Evolutionary conservation across 2,329 filamentous ascomycete species (phyloP).

Genomic region (Paradendryphiella salina): DNA sequence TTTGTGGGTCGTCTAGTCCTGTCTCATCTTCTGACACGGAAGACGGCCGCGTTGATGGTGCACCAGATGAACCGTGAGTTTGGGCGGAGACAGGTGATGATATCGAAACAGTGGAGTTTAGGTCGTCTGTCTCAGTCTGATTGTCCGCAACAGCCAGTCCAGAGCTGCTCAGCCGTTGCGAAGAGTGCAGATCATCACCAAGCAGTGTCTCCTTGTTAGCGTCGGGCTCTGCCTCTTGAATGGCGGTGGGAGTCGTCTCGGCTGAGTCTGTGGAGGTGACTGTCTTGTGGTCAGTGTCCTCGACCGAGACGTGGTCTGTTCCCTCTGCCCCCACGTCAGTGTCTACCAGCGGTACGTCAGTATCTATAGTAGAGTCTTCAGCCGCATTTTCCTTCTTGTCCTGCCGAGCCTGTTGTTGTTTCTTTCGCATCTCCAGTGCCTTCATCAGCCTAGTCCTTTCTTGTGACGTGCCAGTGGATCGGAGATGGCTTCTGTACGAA

Average conservation of each 20-base stretch:
- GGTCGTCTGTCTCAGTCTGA: conserved; percentile 41
- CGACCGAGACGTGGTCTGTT: neutral
- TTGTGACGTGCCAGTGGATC: conserved; percentile 67
- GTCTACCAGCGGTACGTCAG: conserved; percentile 2
- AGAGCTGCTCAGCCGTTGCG: conserved; percentile 51
- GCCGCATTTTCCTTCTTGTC: conserved; percentile 12
- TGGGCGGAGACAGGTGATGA: conserved; percentile 47
- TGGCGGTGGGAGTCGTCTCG: conserved; percentile 1
- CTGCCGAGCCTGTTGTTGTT: conserved; percentile 1
- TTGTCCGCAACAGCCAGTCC: conserved; percentile 56
- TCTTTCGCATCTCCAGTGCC: conserved; percentile 2
- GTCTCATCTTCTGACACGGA: conserved; percentile 47
- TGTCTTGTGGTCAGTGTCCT: neutral
- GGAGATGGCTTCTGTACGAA: conserved; percentile 41
- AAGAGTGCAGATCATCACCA: conserved; percentile 19
- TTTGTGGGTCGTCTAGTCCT: conserved; percentile 23
- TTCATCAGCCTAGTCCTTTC: conserved; percentile 87
- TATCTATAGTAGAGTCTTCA: conserved; percentile 18
- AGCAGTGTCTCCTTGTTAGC: conserved; percentile 19
- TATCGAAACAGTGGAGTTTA: conserved; percentile 42
- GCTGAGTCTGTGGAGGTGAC: conserved; percentile 1
- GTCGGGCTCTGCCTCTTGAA: conserved; percentile 10
- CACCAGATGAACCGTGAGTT: conserved; percentile 44
- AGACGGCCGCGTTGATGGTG: conserved; percentile 46
- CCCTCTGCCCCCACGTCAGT: conserved; percentile 6